Evolutionary conservation across 2,329 filamentous ascomycete genomes (phyloP), one percentile per base, ranked within the genome.

Genomic region (Trichoderma hamatum): DNA sequence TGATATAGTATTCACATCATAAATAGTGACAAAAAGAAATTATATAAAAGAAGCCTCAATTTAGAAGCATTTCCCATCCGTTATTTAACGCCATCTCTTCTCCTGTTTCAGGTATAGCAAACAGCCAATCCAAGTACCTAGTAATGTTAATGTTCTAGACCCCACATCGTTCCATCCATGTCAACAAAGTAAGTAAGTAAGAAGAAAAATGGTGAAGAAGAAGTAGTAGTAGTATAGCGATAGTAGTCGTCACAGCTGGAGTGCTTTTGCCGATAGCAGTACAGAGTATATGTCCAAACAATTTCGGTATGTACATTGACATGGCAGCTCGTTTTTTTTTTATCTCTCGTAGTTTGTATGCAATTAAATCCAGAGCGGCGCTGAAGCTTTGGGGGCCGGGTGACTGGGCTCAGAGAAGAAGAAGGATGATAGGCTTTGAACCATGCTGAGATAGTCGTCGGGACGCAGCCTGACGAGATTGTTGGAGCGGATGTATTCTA

Each of bases 371-470:
- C 86, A 88, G 65, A 84, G 70, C 14, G 79, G 75, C 21, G 77
- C 78, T 14, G 80, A 71, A 19, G 79, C 74, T 51, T 77, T 75
- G 64, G 75, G 73, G 51, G 77, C 75, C 63, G 75, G 72, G 58
- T 78, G 76, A 21, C 63, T 74, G 24, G 75, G 70, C 54, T 81
- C 80, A 13, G 75, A 82, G 76, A 91, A 90, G 77, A 90, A 88
- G 70, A 83, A 85, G 61, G 84, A 80, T 74, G 91, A 85, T 16
- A 97, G 80, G 68, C 86, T 87, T 72, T 92, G 86, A 69, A 98
- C 91, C 77, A 97, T 94, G 55, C 84, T 82, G 70, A 96, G 82
- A 81, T 99, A 99, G 75, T 97, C 94, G 61, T 93, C 88, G 11
- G 92, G 92, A 55, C 85, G 86, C 78, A 93, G 92, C 74, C 90